phyloP scores from a whole-genome alignment of 768 basidiomycete genomes.

The Pleurotus ostreatus region DNA sequence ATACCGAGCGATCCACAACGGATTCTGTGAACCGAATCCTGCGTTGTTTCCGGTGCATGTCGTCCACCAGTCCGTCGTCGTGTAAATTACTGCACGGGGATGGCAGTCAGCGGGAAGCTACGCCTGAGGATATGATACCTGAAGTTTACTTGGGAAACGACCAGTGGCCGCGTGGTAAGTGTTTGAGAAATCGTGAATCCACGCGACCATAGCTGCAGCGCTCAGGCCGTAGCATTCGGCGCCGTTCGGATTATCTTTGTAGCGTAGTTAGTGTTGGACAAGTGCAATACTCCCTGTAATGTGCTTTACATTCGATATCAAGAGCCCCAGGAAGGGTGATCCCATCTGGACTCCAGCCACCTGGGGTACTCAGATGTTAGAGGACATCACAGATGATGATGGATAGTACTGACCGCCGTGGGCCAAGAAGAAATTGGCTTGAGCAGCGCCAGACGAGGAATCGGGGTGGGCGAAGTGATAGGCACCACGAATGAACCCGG shows the following conservation, averaged over 20 bases:
- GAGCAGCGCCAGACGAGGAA: constrained; percentile 46
- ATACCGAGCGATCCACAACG: constrained; percentile 59
- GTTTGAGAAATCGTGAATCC: constrained; percentile 58
- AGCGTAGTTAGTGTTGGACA: background rate
- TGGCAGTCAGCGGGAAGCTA: background rate
- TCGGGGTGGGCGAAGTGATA: constrained; percentile 63
- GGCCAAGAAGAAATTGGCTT: constrained; percentile 55
- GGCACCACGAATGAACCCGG: constrained; percentile 51
- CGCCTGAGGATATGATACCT: background rate
- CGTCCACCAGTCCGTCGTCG: constrained; percentile 65
- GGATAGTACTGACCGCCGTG: constrained; percentile 41
- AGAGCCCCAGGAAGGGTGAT: constrained; percentile 61
- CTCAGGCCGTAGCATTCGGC: constrained; percentile 52
- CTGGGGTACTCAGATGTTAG: constrained; percentile 16
- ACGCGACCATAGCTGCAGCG: constrained; percentile 52
- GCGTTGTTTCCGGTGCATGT: constrained; percentile 58
- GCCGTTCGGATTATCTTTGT: constrained; percentile 46
- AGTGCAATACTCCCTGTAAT: background rate
- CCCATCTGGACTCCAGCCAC: constrained; percentile 52
- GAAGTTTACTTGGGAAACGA: constrained; percentile 28
- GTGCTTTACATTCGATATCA: constrained; percentile 51
- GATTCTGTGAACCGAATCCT: constrained; percentile 44
- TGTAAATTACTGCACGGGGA: constrained; percentile 45
- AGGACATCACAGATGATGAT: background rate
- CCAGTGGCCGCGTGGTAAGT: constrained; percentile 48